Percentiles rank a stretch among this genome's conserved stretches.
These are phyloP conservation scores for Pecoramyces ruminantium DNA, from an alignment of 192 early-diverging fungal species.

Conservation along the genomic window DNA sequence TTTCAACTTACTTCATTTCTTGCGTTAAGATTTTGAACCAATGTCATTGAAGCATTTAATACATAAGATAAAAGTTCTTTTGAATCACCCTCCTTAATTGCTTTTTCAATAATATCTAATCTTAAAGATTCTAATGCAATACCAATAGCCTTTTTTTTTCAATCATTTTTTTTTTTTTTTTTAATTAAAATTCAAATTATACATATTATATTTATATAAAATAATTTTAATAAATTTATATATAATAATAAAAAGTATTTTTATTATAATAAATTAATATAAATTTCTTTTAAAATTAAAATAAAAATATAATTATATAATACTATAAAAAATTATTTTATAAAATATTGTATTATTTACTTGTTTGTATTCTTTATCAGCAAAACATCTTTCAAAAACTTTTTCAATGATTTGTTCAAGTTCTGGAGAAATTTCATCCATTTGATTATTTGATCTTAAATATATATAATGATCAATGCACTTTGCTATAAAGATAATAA, in stretches of 20 bases:
- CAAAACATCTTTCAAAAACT: conserved; percentile 87
- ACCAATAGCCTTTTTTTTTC: conserved; percentile 57
- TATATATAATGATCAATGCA: conserved; percentile 91
- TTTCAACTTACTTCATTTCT: conserved; percentile 47
- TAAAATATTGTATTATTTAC: conserved; percentile 1
- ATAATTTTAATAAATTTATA: too few species aligned
- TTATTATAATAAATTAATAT: too few species aligned
- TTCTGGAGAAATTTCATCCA: conserved; percentile 51
- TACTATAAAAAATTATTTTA: too few species aligned
- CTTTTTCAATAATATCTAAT: conserved; percentile 76
- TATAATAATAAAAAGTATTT: too few species aligned
- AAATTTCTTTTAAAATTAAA: too few species aligned
- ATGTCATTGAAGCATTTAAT: conserved; percentile 64
- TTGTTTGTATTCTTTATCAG: conserved; percentile 70
- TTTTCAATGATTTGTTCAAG: conserved; percentile 80
- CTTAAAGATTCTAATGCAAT: conserved; percentile 86
- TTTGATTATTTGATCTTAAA: conserved; percentile 29
- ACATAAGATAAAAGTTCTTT: conserved; percentile 65
- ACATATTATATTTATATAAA: too few species aligned
- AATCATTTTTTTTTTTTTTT: too few species aligned
- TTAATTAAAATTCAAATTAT: too few species aligned
- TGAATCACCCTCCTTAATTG: conserved; percentile 52
- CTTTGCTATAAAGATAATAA: conserved; percentile 32
- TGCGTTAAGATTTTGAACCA: conserved; percentile 65
- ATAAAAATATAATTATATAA: too few species aligned